These are phyloP conservation scores for Stylosanthes scabra DNA, from an alignment of 331 rosid genomes.

Conservation along the genomic window DNA sequence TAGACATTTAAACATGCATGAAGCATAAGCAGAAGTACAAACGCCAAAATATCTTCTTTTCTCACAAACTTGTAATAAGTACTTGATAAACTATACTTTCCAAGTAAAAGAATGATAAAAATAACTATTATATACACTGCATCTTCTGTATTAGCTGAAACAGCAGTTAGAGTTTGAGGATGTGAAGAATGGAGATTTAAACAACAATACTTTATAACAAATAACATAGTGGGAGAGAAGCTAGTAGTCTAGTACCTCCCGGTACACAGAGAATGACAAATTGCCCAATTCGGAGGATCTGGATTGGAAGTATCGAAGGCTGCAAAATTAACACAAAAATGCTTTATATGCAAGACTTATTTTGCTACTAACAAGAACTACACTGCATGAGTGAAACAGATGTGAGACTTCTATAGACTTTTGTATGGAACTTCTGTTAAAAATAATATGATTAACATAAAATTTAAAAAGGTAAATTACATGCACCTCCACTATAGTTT, in stretches of 20 bases:
- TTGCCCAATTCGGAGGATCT: slow-evolving; percentile 83
- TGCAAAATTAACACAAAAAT: slow-evolving; percentile 49
- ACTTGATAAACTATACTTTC: neutral
- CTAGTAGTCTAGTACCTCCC: slow-evolving; percentile 83
- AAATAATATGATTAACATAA: slow-evolving; percentile 22
- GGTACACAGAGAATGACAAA: slow-evolving; percentile 81
- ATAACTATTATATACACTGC: neutral
- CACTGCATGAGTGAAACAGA: slow-evolving; percentile 14
- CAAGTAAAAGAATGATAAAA: slow-evolving; percentile 1
- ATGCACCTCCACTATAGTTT: too few species aligned
- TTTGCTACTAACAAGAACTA: slow-evolving; percentile 21
- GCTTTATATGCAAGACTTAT: slow-evolving; percentile 8
- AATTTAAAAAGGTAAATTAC: neutral
- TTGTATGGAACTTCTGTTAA: slow-evolving; percentile 10
- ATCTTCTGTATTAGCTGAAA: slow-evolving; percentile 19
- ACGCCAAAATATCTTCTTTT: slow-evolving; percentile 1
- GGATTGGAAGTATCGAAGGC: slow-evolving; percentile 97
- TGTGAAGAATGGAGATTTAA: slow-evolving; percentile 18
- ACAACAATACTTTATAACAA: slow-evolving; percentile 11
- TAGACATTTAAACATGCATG: slow-evolving; percentile 18
- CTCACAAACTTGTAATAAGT: neutral
- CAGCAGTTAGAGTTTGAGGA: slow-evolving; percentile 1
- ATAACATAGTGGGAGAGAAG: slow-evolving; percentile 34
- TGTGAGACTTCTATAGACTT: slow-evolving; percentile 15
- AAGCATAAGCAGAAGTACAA: slow-evolving; percentile 30